Percentiles rank a stretch among this genome's conserved stretches.
These are phyloP conservation scores for Paramecium caudatum DNA, from an alignment of 73 alveolate genomes.

Conservation along the genomic window DNA sequence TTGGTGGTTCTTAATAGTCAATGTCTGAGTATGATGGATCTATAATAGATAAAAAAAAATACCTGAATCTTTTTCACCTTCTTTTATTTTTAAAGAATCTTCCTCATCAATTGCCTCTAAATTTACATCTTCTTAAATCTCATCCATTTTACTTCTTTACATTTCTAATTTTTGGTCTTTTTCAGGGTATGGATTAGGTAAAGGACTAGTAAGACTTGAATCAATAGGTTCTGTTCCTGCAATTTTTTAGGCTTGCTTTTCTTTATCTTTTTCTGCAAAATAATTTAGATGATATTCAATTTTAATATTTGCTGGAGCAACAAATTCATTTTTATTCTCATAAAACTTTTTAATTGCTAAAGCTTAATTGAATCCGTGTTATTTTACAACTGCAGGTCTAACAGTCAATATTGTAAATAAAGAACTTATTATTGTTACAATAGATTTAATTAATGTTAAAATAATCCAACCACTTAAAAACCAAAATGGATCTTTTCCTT, in stretches of 20 bases:
- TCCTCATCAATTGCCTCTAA: constrained; percentile 35
- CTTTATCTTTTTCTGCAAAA: background rate
- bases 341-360: constrained; percentile 32
- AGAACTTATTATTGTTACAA: background rate
- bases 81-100: background rate
- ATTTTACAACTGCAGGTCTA: constrained; percentile 66
- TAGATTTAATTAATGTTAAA: constrained; percentile 12
- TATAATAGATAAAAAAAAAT: background rate
- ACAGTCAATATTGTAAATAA: constrained; percentile 44
- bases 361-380: constrained; percentile 64
- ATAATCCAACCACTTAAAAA: constrained; percentile 5
- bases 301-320: background rate
- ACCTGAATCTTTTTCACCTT: background rate
- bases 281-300: constrained; percentile 4
- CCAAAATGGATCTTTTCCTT: background rate
- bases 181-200: background rate
- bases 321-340: constrained; percentile 36
- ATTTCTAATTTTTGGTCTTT: constrained; percentile 12
- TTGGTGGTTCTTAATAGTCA: constrained; percentile 24
- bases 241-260: background rate
- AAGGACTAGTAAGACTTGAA: background rate
- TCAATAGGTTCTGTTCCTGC: background rate
- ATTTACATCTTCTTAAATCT: constrained; percentile 49
- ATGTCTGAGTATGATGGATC: background rate
- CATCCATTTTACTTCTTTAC: constrained; percentile 48